These are phyloP conservation scores for Nannizziopsis barbatae DNA, from an alignment of 2,329 filamentous ascomycete species.

Conservation along the genomic window DNA sequence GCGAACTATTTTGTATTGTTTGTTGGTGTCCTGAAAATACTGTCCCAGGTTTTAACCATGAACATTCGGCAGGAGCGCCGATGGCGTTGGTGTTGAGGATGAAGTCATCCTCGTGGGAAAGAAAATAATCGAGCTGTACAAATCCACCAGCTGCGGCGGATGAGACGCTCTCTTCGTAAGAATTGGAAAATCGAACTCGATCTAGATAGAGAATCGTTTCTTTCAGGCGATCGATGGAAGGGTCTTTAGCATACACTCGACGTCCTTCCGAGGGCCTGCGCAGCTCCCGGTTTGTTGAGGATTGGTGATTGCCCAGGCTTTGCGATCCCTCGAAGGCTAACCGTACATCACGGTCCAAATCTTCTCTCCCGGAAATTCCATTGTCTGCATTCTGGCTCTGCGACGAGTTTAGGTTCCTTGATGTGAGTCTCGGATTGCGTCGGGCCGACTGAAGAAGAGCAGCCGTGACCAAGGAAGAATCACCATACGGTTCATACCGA, in stretches of 20 bases:
- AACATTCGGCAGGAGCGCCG: constrained; percentile 43
- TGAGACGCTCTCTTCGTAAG: constrained; percentile 44
- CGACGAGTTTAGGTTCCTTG: constrained; percentile 27
- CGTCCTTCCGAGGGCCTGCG: constrained; percentile 27
- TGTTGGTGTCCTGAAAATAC: constrained; percentile 53
- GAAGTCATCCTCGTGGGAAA: constrained; percentile 46
- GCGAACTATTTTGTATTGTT: constrained; percentile 33
- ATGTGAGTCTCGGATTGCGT: constrained; percentile 28
- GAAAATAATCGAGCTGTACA: constrained; percentile 42
- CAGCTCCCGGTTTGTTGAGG: constrained; percentile 18
- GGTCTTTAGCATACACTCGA: constrained; percentile 27
- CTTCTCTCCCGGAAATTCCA: constrained; percentile 15
- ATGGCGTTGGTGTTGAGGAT: constrained; percentile 45
- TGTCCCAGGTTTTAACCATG: constrained; percentile 52
- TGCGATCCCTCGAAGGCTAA: not conserved
- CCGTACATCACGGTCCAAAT: not conserved
- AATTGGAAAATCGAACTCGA: constrained; percentile 43
- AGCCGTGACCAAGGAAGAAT: constrained; percentile 21
- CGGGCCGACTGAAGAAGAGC: constrained; percentile 33
- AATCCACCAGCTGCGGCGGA: constrained; percentile 45
- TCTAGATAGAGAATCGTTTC: constrained; percentile 53
- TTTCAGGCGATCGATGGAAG: constrained; percentile 37
- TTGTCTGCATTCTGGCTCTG: constrained; percentile 33
- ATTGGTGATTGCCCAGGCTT: not conserved
- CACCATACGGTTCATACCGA: constrained; percentile 4